Evolutionary conservation across 345 rosid genomes (phyloP), one percentile per base, ranked within the genome.

Genomic region (Syzygium jambos): DNA sequence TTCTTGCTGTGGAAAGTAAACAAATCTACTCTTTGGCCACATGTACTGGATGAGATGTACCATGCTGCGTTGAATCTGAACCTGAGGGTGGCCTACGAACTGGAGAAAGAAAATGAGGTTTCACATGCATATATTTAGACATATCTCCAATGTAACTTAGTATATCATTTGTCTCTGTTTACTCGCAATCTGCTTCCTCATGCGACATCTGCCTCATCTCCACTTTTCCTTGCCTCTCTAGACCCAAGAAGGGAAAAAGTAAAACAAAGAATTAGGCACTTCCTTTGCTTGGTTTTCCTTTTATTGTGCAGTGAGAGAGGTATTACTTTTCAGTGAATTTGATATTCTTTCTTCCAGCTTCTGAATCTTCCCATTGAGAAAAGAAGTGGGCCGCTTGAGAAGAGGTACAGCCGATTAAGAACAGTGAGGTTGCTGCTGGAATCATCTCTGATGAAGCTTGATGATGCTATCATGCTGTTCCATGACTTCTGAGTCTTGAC

Each of bases 1-100:
- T 94, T 93, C 87, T 78, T 93, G 87, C 87, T 96, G 96, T 98
- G 98, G 99, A 98, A 94, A 87, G 95, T 95, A 41, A 93, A 94
- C 46, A 94, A 92, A 91, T 55, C 87, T 55, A 88, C 73, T 54
- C 92, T 94, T 61, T 88, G 87, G 91, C 90, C 89, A 78, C 92
- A 90, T 85, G 89, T 95, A 3, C 87, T 95, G 84, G 98, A 95
- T 88, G 98, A 95, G 89, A 94, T 97, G 99, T 95, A 92, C 89
- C 98, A 96, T 90, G 95, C 96, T 57, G 92, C 94, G 11, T 88
- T 96, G 85, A 98, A 95, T 95, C 88, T 98, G 95, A 93, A 92
- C 88, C 89, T 88, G 25, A 93, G 98, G 68, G 86, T 92, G 90
- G 89, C 92, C 52, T 87, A 91, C 86, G 99, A 96, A 88, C 14